These are phyloP conservation scores for Tolypocladium amazonense DNA, from an alignment of 2,329 filamentous ascomycete genomes.

Conservation along the genomic window DNA sequence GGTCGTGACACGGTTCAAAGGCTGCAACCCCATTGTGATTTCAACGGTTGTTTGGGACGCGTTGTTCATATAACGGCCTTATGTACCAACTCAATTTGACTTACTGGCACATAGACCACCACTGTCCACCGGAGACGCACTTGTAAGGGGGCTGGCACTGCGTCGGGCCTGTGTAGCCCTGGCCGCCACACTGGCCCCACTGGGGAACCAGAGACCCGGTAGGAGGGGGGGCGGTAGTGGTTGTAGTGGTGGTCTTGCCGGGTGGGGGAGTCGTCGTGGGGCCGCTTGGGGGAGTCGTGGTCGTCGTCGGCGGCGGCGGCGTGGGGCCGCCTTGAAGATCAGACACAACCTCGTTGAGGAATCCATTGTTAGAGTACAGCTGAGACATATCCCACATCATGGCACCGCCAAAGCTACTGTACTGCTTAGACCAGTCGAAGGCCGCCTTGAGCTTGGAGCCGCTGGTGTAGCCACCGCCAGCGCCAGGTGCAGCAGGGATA, in stretches of 20 bases:
- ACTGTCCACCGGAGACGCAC: conserved; percentile 8
- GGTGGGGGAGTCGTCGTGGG: no score
- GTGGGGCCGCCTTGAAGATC: neutral
- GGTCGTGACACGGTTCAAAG: neutral
- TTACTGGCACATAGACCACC: conserved; percentile 12
- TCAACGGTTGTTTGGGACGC: neutral
- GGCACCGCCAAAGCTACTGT: conserved; percentile 51
- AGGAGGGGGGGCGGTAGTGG: conserved; percentile 5
- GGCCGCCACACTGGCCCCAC: conserved; percentile 14
- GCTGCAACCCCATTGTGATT: neutral
- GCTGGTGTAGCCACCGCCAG: conserved; percentile 44
- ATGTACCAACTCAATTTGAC: no score
- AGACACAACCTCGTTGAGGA: conserved; percentile 32
- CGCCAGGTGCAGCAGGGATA: conserved; percentile 43
- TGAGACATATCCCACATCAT: conserved; percentile 63
- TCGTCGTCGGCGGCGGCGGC: no score
- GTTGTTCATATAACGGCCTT: neutral
- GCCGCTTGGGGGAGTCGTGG: neutral
- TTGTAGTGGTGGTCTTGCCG: neutral
- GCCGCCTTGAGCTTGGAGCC: conserved; percentile 35
- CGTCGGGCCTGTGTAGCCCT: conserved; percentile 11
- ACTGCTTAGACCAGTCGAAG: conserved; percentile 42
- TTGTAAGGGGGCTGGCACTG: conserved; percentile 11
- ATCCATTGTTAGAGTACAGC: conserved; percentile 46
- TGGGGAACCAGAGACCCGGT: conserved; percentile 9